Base-by-base conservation (phyloP, 495 filamentous ascomycete genomes). In the Elasticomyces elasticus region DNA sequence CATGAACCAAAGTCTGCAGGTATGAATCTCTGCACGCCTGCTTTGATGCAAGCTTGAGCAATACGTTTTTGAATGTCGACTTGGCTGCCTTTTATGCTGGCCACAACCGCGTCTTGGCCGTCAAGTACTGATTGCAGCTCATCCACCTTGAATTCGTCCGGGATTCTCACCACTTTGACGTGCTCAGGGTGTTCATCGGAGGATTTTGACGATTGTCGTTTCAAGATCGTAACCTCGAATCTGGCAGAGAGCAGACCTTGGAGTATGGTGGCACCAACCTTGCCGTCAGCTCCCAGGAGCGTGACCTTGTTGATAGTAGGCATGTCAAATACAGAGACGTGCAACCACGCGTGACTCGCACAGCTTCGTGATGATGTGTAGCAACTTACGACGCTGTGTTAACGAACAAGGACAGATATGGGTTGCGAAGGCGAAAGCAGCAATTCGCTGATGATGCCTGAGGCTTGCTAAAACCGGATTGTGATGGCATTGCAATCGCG, bases 151-250 rank as follows among this genome's bases (percentile, higher is more conserved):
- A 59, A 82, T 63, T 81, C 75, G 49, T 62, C 60, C 11, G 51
- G 44, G 12, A 62, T 17, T 13, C 26, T 24, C 4, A 13, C 3
- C 1, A 62, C 45, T 10, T 23, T 22, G 15, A 56, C 44, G 33
- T 24, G 17, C 0, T 10, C 11, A 11, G 52, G 56, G 41, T 56
- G 52, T 13, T 43, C 0, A 27, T 51, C 37, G 28, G 54, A 69
- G 4, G 70, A 62, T 17, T 45, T 65, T 33, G 69, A 73, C 9
- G 61, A 64, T 44, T 60, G 47, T 52, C 76, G 74, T 28, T 70
- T 66, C 41, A 78, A 62, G 28, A 72, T 64, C 35, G 71, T 72
- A 63, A 88, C 76, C 61, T 74, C 75, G 74, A 90, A 89, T 52
- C 77, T 25, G 19, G 26, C 31, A 1, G 64, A 26, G 13, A 76